Evolutionary conservation across 1,139 yeast genomes (phyloP).

Genomic region (Saccharomyces hybrid): DNA sequence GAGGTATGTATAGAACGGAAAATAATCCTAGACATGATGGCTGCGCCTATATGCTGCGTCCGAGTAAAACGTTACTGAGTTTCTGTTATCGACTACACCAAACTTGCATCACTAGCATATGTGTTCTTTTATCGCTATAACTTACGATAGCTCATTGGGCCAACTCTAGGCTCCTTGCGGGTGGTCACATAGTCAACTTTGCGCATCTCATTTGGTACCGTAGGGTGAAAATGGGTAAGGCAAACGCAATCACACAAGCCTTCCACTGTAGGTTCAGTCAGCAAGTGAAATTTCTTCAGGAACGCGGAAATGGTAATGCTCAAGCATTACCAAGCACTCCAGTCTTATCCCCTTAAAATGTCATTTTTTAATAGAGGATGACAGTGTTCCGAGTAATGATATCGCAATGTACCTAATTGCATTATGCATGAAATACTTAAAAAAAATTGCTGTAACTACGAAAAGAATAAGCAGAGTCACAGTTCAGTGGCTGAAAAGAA

Average conservation of each 20-base stretch:
- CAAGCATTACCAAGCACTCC: too few species aligned
- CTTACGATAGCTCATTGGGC: too few species aligned
- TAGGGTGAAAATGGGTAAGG: not conserved
- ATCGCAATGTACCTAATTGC: not conserved
- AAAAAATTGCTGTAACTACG: not conserved
- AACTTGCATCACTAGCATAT: not conserved
- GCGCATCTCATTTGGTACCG: too few species aligned
- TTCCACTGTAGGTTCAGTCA: too few species aligned
- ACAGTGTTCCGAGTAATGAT: not conserved
- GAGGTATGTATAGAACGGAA: constrained; percentile 1
- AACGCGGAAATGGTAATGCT: too few species aligned
- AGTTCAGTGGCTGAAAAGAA: too few species aligned
- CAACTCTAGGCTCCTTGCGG: not conserved
- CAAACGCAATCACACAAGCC: too few species aligned
- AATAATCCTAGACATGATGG: not conserved
- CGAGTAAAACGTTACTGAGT: not conserved
- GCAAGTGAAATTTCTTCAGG: too few species aligned
- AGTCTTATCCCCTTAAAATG: not conserved
- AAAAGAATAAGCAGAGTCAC: not conserved
- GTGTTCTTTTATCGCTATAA: too few species aligned
- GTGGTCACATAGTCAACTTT: too few species aligned
- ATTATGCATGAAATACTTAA: not conserved
- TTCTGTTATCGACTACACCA: not conserved
- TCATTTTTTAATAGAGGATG: not conserved
- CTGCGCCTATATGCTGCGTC: not conserved